Percentiles rank a stretch among this genome's conserved stretches.
Evolutionary conservation across 768 basidiomycete species (phyloP).

Genomic region (Suillus plorans): DNA sequence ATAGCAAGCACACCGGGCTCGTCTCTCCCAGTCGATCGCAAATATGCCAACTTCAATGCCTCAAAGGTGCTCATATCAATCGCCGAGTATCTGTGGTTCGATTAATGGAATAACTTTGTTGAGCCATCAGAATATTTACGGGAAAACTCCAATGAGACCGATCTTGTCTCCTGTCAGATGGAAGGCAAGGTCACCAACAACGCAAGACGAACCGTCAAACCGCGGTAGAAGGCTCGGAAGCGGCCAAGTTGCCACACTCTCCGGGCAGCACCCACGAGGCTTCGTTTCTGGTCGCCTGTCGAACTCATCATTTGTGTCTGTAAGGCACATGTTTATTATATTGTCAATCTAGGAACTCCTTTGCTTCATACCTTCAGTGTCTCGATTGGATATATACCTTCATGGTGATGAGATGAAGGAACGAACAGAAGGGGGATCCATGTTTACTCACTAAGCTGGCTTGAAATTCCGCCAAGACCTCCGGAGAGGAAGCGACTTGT

Average conservation of each 20-base stretch:
- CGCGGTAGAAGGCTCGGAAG: conserved; percentile 84
- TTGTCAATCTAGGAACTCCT: not conserved
- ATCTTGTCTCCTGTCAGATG: conserved; percentile 51
- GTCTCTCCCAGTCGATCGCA: conserved; percentile 80
- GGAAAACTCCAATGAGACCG: conserved; percentile 94
- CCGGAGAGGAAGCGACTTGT: conserved; percentile 92
- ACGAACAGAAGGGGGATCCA: conserved; percentile 4
- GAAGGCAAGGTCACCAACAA: conserved; percentile 9
- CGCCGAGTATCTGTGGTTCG: conserved; percentile 67
- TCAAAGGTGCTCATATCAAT: conserved; percentile 99
- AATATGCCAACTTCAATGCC: conserved; percentile 88
- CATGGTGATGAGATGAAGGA: conserved; percentile 17
- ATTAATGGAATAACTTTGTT: conserved; percentile 6
- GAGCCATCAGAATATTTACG: conserved; percentile 49
- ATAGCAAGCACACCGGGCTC: conserved; percentile 88
- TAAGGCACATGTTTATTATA: conserved; percentile 5
- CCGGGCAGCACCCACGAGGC: conserved; percentile 60
- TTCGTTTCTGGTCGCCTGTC: conserved; percentile 56
- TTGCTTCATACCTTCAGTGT: conserved; percentile 72
- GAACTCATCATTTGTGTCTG: conserved; percentile 97
- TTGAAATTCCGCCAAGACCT: conserved; percentile 92
- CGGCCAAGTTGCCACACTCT: conserved; percentile 81
- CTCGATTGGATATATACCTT: conserved; percentile 96
- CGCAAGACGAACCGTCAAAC: conserved; percentile 71
- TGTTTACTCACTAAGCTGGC: conserved; percentile 75